phyloP scores from a whole-genome alignment of 2,329 filamentous ascomycete species.

The Alternaria tenuissima region DNA sequence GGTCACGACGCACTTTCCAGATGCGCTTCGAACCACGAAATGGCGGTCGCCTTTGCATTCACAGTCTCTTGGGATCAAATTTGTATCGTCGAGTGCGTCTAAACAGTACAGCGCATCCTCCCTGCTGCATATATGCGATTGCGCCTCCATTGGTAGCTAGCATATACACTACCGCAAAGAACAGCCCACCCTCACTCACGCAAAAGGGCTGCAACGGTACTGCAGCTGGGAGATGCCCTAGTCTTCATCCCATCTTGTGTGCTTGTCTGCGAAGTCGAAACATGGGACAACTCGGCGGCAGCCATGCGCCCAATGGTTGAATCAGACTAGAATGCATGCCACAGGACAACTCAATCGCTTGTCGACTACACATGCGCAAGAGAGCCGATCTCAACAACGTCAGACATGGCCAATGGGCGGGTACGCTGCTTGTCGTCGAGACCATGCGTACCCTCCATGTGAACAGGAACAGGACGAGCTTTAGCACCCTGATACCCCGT shows the following conservation, averaged over 20 bases:
- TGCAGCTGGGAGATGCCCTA: conserved; percentile 24
- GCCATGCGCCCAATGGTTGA: conserved; percentile 43
- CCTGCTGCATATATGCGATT: conserved; percentile 22
- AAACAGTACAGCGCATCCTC: conserved; percentile 24
- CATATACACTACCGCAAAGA: conserved; percentile 18
- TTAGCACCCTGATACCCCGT: conserved; percentile 38
- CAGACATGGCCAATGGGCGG: conserved; percentile 39
- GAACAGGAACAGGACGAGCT: conserved; percentile 21
- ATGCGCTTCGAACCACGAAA: conserved; percentile 24
- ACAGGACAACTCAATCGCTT: conserved; percentile 34
- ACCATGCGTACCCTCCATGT: conserved; percentile 33
- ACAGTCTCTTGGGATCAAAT: conserved; percentile 19
- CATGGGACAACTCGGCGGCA: conserved; percentile 41
- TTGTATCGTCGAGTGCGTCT: conserved; percentile 10
- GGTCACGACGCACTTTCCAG: conserved; percentile 34
- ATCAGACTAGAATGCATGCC: conserved; percentile 36
- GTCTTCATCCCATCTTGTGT: conserved; percentile 27
- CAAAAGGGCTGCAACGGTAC: conserved; percentile 28
- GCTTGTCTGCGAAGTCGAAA: conserved; percentile 41
- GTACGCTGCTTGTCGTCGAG: conserved; percentile 34
- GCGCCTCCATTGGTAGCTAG: conserved; percentile 23
- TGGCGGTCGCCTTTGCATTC: conserved; percentile 28
- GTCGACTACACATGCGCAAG: conserved; percentile 26
- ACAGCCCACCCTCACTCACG: conserved; percentile 21
- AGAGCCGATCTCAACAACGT: conserved; percentile 32